A percentile compares a stretch with the other conserved stretches of the same genome.
Evolutionary conservation across 148 eudicot species (phyloP).

Genomic region (Rhododendron kiyosumense): DNA sequence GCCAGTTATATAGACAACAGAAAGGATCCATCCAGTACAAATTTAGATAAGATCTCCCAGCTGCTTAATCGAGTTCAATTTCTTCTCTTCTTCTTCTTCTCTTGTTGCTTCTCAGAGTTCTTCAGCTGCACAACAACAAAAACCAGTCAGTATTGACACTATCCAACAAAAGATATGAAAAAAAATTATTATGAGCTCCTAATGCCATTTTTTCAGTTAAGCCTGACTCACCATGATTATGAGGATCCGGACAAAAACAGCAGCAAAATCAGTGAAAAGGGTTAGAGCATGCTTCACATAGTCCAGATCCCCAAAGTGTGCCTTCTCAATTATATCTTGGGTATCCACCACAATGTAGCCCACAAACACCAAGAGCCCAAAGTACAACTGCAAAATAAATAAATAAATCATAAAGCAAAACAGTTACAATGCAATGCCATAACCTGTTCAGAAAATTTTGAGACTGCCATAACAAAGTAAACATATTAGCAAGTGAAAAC

Average conservation of each 20-base stretch:
- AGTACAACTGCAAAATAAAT: conserved; percentile 59
- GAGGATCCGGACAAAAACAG: conserved; percentile 84
- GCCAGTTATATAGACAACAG: not conserved
- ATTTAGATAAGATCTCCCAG: not conserved
- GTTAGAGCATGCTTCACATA: conserved; percentile 80
- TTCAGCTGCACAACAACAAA: conserved; percentile 44
- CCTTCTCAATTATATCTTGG: conserved; percentile 84
- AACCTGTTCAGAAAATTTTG: not conserved
- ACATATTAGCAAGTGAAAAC: not conserved
- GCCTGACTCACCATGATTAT: conserved; percentile 67
- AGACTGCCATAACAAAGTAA: not conserved
- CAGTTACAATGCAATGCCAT: not conserved
- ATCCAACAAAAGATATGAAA: not conserved
- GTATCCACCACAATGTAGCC: conserved; percentile 95
- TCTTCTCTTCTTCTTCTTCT: conserved; percentile 71
- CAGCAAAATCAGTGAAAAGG: conserved; percentile 76
- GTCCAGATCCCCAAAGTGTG: conserved; percentile 84
- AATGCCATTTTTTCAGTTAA: not conserved
- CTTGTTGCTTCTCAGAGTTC: conserved; percentile 61
- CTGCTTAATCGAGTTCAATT: conserved; percentile 13
- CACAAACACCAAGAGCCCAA: conserved; percentile 83
- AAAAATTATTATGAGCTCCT: not conserved
- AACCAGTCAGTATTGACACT: not conserved
- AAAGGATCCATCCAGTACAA: not conserved
- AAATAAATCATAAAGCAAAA: not conserved